Evolutionary conservation across 495 filamentous ascomycete species (phyloP), one percentile per base, ranked within the genome.

Genomic region (Immersiella caudata): DNA sequence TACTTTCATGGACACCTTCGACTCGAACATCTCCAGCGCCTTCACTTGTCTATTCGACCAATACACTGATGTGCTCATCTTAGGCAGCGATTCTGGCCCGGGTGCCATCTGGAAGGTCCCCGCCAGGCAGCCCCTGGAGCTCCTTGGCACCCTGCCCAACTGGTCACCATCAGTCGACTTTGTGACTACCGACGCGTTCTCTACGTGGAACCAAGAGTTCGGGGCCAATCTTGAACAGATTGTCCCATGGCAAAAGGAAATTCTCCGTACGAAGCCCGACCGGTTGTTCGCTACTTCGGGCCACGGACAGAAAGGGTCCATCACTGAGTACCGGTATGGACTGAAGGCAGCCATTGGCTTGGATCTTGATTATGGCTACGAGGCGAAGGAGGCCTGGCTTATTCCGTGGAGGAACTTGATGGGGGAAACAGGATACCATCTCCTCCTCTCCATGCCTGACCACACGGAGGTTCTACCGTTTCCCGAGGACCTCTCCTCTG

Each of bases 121-220:
- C 26, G 35, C 52, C 8, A 61, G 58, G 33, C 16, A 40, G 49
- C 75, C 81, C 46, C 82, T 82, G 22, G 78, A 81, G 70, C 70
- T 80, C 51, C 67, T 81, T 24, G 81, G 86, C 49, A 76, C 76
- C 7, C 75, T 86, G 60, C 84, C 89, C 33, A 97, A 93, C 73
- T 97, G 93, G 94, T 86, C 92, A 0, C 93, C 95, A 0, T 84
- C 89, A 24, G 84, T 87, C 21, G 93, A 97, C 75, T 86, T 91
- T 36, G 81, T 86, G 22, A 79, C 86, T 33, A 81, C 86, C 6
- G 73, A 75, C 12, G 71, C 71, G 16, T 67, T 66, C 29, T 62
- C 67, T 0, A 71, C 57, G 3, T 72, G 75, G 68, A 63, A 71
- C 27, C 64, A 71, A 54, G 49, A 57, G 25, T n/a, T 16, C 8